Base-by-base conservation (phyloP, 306 rosid species). In the Oxytropis ochrocephala region DNA sequence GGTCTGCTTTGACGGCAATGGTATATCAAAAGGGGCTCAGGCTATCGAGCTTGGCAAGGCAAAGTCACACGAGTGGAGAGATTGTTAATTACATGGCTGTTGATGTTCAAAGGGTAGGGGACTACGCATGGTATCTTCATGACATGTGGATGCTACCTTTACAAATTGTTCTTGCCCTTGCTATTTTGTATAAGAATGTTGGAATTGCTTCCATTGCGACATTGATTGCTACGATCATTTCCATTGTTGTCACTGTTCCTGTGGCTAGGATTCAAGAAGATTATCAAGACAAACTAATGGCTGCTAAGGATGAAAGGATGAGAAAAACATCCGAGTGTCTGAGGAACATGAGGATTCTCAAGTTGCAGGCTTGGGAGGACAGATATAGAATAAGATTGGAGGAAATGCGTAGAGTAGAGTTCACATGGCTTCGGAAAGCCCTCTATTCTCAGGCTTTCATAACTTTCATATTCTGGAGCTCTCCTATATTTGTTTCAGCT, bases 381-480 rank as follows among this genome's bases (percentile, higher is more conserved):
- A 83, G 99, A 73, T 95, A 95, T 79, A 82, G 80, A 43, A 68
- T 79, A 24, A 78, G 30, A 83, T 76, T 95, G 75, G 97, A 95
- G 87, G 95, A 95, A 41, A 95, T 95, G 97, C 91, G 97, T 0
- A 84, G 88, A 33, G 95, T 91, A 46, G 99, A 95, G 86, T 95
- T 86, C 86, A 91, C 83, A 81, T 95, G 97, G 97, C 95, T 95
- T 17, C 72, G 88, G 56, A 87, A 83, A 83, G 99, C 99, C 46
- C 95, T 95, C 56, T 95, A 91, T 74, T 95, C 99, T 13, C 99
- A 95, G 75, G 97, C 99, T 74, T 95, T 85, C 77, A 95, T 95
- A 69, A 95, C 99, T 64, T 95, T 95, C 83, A 87, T 95, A 75
- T 95, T 95, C 83, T 95, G 99, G 99, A 95, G 97, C 87, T 95